Evolutionary conservation across 1,284 basidiomycete genomes (phyloP), one percentile per base, ranked within the genome.

Genomic region (Kwoniella shivajii): DNA sequence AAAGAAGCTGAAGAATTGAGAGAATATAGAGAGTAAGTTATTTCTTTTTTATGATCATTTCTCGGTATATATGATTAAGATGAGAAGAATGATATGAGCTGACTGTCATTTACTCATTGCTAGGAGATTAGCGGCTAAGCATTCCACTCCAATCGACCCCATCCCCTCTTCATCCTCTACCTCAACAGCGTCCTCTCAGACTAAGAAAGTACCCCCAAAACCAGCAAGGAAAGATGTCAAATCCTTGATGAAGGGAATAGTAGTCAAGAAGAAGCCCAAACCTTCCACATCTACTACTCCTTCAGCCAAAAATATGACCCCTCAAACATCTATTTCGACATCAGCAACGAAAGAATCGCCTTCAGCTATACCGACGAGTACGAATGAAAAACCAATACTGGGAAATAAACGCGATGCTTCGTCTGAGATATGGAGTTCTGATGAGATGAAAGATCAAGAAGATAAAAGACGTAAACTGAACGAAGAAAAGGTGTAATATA

Each of bases 1-100:
- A 82, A 84, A 66, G 90, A 93, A 60, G 86, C 86, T n/a, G 87
- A 88, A 67, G 89, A 93, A 76, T 77, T 93, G 54, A 84, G 84
- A 61, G 82, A 81, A 62, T 94, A 92, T 75, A 85, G 86, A 79
- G 85, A 88, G 90, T 91, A 73, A 59, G 82, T 74, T 33, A 13
- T 16, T 27, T 44, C 6, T 22, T 44, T 26, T 14, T 24, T 29
- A 24, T 6, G 13, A 13, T 45, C 14, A 6, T 26, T 10, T 45
- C 18, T 24, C 18, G 26, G n/a, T n/a, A n/a, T n/a, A n/a, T n/a
- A n/a, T n/a, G n/a, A n/a, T n/a, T n/a, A n/a, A n/a, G n/a, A n/a
- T n/a, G n/a, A n/a, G n/a, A n/a, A n/a, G n/a, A n/a, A n/a, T n/a
- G n/a, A n/a, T n/a, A n/a, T n/a, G n/a, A n/a, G n/a, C n/a, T n/a